phyloP scores from a whole-genome alignment of 345 rosid genomes.

The Pistacia integerrima region DNA sequence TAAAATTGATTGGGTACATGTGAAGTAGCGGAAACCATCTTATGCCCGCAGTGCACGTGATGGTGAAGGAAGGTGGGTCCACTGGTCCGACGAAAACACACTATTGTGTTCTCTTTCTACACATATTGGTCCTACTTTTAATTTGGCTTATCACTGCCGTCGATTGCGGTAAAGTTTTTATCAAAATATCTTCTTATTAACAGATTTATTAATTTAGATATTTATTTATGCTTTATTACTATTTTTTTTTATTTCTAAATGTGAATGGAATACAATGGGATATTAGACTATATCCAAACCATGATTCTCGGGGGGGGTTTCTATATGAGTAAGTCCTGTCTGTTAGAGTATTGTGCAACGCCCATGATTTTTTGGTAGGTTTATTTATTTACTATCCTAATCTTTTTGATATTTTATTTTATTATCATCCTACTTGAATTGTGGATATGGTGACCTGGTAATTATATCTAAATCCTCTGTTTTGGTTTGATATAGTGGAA shows the following conservation, averaged over 20 bases:
- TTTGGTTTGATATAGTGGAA: no score
- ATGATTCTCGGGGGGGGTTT: not conserved
- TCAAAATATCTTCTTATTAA: not conserved
- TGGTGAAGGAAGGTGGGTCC: constrained; percentile 8
- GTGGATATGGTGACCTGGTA: not conserved
- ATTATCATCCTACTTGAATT: not conserved
- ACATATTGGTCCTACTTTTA: not conserved
- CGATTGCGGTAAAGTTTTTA: not conserved
- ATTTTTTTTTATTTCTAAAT: no score
- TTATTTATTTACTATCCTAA: no score
- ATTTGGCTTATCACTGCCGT: not conserved
- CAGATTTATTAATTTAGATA: not conserved
- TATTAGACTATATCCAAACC: not conserved
- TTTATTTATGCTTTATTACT: no score
- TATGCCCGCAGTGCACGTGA: constrained; percentile 12
- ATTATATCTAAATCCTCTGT: not conserved
- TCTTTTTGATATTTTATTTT: not conserved
- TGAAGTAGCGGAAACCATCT: not conserved
- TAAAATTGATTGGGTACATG: constrained; percentile 6
- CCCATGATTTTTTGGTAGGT: not conserved
- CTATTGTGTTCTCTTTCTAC: not conserved
- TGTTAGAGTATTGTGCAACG: not conserved
- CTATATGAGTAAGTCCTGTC: not conserved
- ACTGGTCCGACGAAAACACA: not conserved
- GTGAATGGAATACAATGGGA: no score